Conservation (phyloP, 495 filamentous ascomycete genomes). For the Penicillium subrubescens region DNA sequence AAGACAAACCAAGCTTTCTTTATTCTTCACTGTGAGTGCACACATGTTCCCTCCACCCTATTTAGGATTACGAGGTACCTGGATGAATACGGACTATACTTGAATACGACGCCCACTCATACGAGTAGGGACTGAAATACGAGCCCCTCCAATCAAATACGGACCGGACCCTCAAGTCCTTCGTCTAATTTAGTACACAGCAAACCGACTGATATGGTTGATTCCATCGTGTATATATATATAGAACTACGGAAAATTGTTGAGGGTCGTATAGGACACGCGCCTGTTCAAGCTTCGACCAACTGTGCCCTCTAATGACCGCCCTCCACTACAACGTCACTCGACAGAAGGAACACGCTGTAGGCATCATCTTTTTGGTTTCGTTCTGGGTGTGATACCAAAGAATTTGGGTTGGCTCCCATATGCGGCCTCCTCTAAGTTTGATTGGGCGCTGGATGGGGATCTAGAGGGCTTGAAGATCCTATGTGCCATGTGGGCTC, state of each 20-base stretch:
- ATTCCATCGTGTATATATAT: not conserved
- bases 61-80: not conserved
- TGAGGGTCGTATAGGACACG: not conserved
- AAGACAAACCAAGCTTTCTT: not conserved
- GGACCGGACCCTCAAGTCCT: not conserved
- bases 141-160: not conserved
- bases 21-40: not conserved
- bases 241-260: no score
- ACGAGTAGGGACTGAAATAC: not conserved
- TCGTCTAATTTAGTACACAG: not conserved
- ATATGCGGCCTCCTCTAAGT: not conserved
- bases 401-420: not conserved
- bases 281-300: not conserved
- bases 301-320: not conserved
- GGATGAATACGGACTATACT: not conserved
- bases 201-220: not conserved
- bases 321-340: no score
- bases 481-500: not conserved
- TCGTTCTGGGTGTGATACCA: not conserved
- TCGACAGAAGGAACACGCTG: no score
- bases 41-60: not conserved
- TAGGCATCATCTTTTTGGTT: not conserved
- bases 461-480: not conserved
- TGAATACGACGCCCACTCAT: not conserved
- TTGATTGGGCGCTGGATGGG: not conserved